Percentiles rank a stretch among this genome's conserved stretches.
Conservation (phyloP, 345 rosid genomes). For the Citrus sinensis region DVS_A1.0 CM039163.1:46072501-46073000, state of each 20-base stretch:
- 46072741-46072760: not conserved
- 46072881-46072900: not conserved
- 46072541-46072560: conserved; percentile 39
- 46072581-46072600: conserved; percentile 43
- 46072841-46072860: not conserved
- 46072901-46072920: not conserved
- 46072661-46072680: conserved; percentile 56
- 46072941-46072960: not conserved
- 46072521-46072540: conserved; percentile 46
- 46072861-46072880: not conserved
- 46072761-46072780: not conserved
- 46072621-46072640: conserved; percentile 82
- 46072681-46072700: not conserved
- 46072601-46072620: conserved; percentile 48
- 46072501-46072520: conserved; percentile 38
- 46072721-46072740: not conserved
- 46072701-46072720: not conserved
- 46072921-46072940: not conserved
- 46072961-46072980: conserved; percentile 60
- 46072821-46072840: not conserved
- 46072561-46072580: conserved; percentile 38
- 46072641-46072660: conserved; percentile 93
- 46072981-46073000: conserved; percentile 69
- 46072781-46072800: not conserved
- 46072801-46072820: not conserved